Base-by-base conservation (phyloP, 768 basidiomycete species). In the Cytidiella melzeri region DNA sequence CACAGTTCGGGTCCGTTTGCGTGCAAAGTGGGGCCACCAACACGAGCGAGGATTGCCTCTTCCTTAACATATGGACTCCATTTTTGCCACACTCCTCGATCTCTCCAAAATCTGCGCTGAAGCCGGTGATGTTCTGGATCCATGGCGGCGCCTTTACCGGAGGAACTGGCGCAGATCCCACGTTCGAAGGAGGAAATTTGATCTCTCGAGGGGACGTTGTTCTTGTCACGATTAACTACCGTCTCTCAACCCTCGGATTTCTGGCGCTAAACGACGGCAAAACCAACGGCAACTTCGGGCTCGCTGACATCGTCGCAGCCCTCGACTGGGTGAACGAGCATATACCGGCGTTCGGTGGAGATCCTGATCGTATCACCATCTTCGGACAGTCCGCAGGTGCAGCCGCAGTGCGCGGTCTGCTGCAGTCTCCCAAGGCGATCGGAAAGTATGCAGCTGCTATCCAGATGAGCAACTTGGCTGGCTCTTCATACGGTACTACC, bases 291-390 rank as follows among this genome's bases (percentile, higher is more conserved):
- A 76, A 76, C 58, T 73, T 67, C 50, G 76, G 73, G 0, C 54
- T 76, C 36, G 71, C 67, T 15, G 75, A 77, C 57, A 69, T 73
- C 61, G 60, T 70, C 24, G 39, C 60, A n/a, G 62, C 67, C 13
- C 59, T 77, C 28, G 58, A 69, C 38, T 70, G 75, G 74, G 74
- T 81, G 0, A 71, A 75, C 23, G 59, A 69, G 28, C 69, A 82
- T 60, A 80, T 82, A 51, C 60, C 64, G 1, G 67, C 71, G n/a
- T 83, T 83, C 53, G 79, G 79, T 30, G 80, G 81, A 0, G 80
- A 81, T 61, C 73, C 74, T 1, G 59, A 61, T 7, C 68, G 68
- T 1, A 71, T 83, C 41, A 78, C 76, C 3, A 73, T 81, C 20
- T 71, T 72, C 51, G 80, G 80, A 1, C 72, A 83, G 58, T 76